A percentile compares a stretch with the other conserved stretches of the same genome.
Conservation (phyloP, 306 rosid genomes). For the Casuarina equisetifolia region DNA sequence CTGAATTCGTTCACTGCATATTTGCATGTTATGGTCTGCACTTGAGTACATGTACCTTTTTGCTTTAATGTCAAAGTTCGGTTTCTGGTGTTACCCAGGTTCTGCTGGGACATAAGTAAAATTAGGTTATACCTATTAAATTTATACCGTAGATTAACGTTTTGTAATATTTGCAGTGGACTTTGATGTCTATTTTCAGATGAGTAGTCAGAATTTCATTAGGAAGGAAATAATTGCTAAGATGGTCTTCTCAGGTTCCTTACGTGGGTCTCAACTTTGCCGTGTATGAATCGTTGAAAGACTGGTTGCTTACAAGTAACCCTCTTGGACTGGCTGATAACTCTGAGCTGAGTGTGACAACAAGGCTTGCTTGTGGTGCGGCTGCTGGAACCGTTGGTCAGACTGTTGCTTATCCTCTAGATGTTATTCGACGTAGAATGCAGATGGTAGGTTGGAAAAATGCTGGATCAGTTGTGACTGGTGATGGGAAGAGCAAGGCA, state of each 20-base stretch:
- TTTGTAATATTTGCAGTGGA: background rate
- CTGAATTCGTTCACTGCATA: background rate
- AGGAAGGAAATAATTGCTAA: background rate
- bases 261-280: conserved; percentile 55
- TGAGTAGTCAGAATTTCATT: background rate
- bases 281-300: conserved; percentile 51
- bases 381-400: conserved; percentile 61
- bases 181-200: background rate
- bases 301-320: conserved; percentile 41
- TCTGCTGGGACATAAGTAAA: background rate
- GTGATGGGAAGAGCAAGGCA: conserved; percentile 41
- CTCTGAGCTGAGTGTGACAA: conserved; percentile 42
- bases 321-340: conserved; percentile 36
- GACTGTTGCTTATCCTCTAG: conserved; percentile 57
- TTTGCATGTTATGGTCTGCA: background rate
- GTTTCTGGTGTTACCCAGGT: background rate
- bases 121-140: background rate
- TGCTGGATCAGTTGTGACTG: conserved; percentile 38
- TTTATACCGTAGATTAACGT: background rate
- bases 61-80: background rate
- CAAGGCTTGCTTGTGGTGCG: conserved; percentile 52
- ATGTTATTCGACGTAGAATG: conserved; percentile 54
- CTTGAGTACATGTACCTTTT: background rate
- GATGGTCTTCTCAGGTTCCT: conserved; percentile 39
- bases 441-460: conserved; percentile 57